A percentile compares a stretch with the other conserved stretches of the same genome.
Evolutionary conservation across 257 asterid species (phyloP).

Genomic region (Solanum dulcamara): DNA sequence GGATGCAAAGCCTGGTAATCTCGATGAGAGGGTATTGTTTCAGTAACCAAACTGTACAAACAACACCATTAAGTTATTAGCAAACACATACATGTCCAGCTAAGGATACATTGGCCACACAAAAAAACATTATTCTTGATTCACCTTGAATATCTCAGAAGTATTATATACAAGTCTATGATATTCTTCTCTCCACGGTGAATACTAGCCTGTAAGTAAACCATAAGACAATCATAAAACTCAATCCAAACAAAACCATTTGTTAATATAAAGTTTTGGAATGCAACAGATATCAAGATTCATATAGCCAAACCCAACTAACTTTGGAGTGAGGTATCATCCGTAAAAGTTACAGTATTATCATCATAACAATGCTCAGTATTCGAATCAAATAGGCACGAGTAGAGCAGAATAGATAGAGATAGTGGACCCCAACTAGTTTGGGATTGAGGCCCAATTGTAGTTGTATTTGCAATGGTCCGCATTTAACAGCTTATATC

Average conservation of each 20-base stretch:
- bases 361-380: not conserved
- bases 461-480: not conserved
- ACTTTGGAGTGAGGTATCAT: not conserved
- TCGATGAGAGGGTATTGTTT: slow-evolving; percentile 72
- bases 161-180: slow-evolving; percentile 65
- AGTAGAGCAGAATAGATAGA: not conserved
- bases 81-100: not conserved
- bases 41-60: slow-evolving; percentile 71
- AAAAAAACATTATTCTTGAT: not conserved
- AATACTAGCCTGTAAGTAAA: slow-evolving; percentile 48
- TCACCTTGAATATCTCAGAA: slow-evolving; percentile 78
- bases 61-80: slow-evolving; percentile 10
- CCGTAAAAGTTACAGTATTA: not conserved
- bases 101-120: not conserved
- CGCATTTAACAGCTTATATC: not conserved
- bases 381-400: not conserved
- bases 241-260: not conserved
- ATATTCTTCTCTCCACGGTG: slow-evolving; percentile 67
- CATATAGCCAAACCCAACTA: not conserved
- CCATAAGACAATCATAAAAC: not conserved
- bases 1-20: slow-evolving; percentile 46
- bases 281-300: not conserved
- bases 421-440: not conserved
- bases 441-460: not conserved
- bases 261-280: not conserved